A percentile compares a stretch with the other conserved stretches of the same genome.
These are phyloP conservation scores for Colletotrichum chlorophyti DNA, from an alignment of 2,329 filamentous ascomycete genomes.

Conservation along the genomic window DNA sequence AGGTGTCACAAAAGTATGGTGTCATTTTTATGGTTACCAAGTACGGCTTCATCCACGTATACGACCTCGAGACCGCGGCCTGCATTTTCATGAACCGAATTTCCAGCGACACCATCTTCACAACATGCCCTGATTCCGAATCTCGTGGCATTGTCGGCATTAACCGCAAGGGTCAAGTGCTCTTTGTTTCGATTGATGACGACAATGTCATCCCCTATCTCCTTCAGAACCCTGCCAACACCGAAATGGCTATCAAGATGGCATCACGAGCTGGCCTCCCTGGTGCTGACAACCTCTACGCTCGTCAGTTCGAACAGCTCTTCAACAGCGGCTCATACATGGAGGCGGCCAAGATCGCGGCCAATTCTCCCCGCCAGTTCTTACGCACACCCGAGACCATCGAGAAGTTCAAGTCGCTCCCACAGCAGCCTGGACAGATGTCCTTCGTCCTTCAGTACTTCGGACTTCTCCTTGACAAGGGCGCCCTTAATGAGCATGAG, in stretches of 20 bases:
- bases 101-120: constrained; percentile 98
- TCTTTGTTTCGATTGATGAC: constrained; percentile 94
- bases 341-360: constrained; percentile 93
- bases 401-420: constrained; percentile 90
- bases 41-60: constrained; percentile 98
- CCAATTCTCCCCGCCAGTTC: constrained; percentile 95
- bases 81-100: constrained; percentile 99
- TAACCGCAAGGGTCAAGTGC: constrained; percentile 96
- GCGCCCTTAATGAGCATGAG: constrained; percentile 88
- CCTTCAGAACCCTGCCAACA: constrained; percentile 94
- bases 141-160: constrained; percentile 91
- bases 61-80: constrained; percentile 93
- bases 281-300: constrained; percentile 92
- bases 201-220: constrained; percentile 91
- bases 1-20: constrained; percentile 95
- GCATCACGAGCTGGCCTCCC: constrained; percentile 92
- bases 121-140: constrained; percentile 82
- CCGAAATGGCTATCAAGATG: constrained; percentile 92
- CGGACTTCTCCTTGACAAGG: constrained; percentile 95
- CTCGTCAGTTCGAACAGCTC: constrained; percentile 89
- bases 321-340: constrained; percentile 81
- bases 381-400: constrained; percentile 94
- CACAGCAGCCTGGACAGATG: constrained; percentile 82
- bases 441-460: constrained; percentile 98
- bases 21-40: constrained; percentile 98